Conservation (phyloP, 139 green algal species). For the Deuterostichococcus epilithicus region DNA sequence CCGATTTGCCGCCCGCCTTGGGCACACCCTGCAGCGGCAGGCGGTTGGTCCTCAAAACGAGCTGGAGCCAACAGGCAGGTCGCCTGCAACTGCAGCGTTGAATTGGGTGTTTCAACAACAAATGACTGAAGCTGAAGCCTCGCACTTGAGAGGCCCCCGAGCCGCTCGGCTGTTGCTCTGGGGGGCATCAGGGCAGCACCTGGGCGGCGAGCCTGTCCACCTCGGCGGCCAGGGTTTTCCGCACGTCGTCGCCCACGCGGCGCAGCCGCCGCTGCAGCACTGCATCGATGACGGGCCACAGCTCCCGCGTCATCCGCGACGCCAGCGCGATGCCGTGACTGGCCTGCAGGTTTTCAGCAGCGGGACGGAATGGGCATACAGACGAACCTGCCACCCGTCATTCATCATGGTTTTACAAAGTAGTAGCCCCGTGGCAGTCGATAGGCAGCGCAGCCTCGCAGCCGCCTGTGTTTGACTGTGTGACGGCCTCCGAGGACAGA, state of each 20-base stretch:
- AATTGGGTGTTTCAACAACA: neutral
- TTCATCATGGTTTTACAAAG: too few species aligned
- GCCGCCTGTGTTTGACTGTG: too few species aligned
- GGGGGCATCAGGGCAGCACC: neutral
- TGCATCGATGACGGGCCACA: conserved; percentile 15
- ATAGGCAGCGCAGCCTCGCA: too few species aligned
- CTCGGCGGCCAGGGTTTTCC: conserved; percentile 4
- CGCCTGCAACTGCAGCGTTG: neutral
- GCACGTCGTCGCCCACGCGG: conserved; percentile 13
- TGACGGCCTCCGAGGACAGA: too few species aligned
- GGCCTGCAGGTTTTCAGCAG: neutral
- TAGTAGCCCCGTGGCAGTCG: too few species aligned
- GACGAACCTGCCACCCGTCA: too few species aligned
- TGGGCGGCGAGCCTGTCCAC: conserved; percentile 7
- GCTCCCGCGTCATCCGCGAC: conserved; percentile 14
- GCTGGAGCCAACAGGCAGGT: neutral
- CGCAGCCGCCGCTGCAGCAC: conserved; percentile 22
- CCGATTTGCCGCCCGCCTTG: neutral
- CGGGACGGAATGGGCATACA: too few species aligned
- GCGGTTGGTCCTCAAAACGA: neutral
- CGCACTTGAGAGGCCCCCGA: neutral
- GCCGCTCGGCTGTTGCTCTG: neutral
- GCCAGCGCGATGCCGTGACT: conserved; percentile 18
- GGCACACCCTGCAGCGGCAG: neutral
- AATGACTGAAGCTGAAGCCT: neutral